phyloP scores from a whole-genome alignment of 2,329 filamentous ascomycete species.

The Didymella exigua region DNA sequence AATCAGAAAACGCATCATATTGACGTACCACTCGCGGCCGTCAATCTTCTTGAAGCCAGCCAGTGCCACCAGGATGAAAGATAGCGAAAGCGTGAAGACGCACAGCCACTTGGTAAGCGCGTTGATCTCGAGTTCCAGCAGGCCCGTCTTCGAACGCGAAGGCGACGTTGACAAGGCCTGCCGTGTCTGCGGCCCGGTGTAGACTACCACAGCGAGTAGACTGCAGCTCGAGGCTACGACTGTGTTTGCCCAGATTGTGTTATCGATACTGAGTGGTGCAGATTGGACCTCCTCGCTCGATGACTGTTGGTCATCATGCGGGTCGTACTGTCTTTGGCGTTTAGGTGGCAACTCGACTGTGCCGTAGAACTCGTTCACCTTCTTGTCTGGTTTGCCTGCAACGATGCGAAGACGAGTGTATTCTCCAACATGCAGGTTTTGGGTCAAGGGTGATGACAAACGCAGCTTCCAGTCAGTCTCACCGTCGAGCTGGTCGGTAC shows the following conservation, averaged over 20 bases:
- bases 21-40: constrained; percentile 84
- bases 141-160: constrained; percentile 89
- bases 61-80: constrained; percentile 84
- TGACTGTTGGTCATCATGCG: constrained; percentile 40
- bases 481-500: constrained; percentile 95
- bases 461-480: constrained; percentile 99
- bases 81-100: constrained; percentile 82
- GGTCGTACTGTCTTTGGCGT: constrained; percentile 55
- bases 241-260: constrained; percentile 98
- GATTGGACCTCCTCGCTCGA: constrained; percentile 54
- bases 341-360: constrained; percentile 75
- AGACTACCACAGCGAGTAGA: constrained; percentile 87
- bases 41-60: constrained; percentile 75
- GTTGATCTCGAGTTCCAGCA: constrained; percentile 96
- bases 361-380: constrained; percentile 94
- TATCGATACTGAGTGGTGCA: constrained; percentile 85
- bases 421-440: constrained; percentile 74
- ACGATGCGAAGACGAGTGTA: constrained; percentile 71
- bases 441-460: constrained; percentile 82
- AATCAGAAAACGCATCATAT: constrained; percentile 97
- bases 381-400: constrained; percentile 88
- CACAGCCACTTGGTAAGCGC: constrained; percentile 96
- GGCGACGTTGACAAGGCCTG: constrained; percentile 91
- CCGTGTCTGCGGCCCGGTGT: constrained; percentile 92
- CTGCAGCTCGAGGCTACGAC: constrained; percentile 91